A percentile compares a stretch with the other conserved stretches of the same genome.
phyloP scores from a whole-genome alignment of 371 early-diverging fungal species.

The Capniomyces stellatus region DNA sequence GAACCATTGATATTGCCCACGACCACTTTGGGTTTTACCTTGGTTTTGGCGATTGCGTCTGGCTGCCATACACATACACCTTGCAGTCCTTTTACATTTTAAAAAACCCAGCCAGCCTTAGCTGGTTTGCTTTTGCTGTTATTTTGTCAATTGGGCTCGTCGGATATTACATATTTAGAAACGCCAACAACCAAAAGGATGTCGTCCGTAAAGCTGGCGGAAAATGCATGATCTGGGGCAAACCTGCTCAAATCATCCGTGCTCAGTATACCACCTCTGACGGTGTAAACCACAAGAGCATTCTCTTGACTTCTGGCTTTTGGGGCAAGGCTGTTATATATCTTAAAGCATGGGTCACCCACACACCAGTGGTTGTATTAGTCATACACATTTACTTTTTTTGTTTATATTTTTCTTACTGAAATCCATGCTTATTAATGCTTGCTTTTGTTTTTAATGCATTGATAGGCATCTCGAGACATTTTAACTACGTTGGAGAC shows the following conservation, averaged over 20 bases:
- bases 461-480: slow-evolving; percentile 55
- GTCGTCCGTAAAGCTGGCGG: slow-evolving; percentile 39
- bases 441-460: no score
- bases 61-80: slow-evolving; percentile 85
- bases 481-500: slow-evolving; percentile 86
- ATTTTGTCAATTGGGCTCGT: slow-evolving; percentile 27
- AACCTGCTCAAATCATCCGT: slow-evolving; percentile 40
- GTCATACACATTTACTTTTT: no score
- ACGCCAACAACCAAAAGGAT: slow-evolving; percentile 79
- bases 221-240: slow-evolving; percentile 24
- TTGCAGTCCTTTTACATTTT: slow-evolving; percentile 63
- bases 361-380: no score
- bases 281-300: slow-evolving; percentile 58
- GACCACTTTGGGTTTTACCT: slow-evolving; percentile 92
- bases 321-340: no score
- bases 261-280: slow-evolving; percentile 43
- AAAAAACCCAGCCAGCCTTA: slow-evolving; percentile 35
- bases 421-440: no score
- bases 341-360: no score
- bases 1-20: slow-evolving; percentile 41
- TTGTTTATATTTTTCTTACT: no score
- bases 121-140: slow-evolving; percentile 7
- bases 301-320: slow-evolving; percentile 74
- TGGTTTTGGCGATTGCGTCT: slow-evolving; percentile 62
- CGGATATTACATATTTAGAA: slow-evolving; percentile 67